Evolutionary conservation across 2,329 filamentous ascomycete species (phyloP).

Genomic region (Pseudogymnoascus sp.): DNA sequence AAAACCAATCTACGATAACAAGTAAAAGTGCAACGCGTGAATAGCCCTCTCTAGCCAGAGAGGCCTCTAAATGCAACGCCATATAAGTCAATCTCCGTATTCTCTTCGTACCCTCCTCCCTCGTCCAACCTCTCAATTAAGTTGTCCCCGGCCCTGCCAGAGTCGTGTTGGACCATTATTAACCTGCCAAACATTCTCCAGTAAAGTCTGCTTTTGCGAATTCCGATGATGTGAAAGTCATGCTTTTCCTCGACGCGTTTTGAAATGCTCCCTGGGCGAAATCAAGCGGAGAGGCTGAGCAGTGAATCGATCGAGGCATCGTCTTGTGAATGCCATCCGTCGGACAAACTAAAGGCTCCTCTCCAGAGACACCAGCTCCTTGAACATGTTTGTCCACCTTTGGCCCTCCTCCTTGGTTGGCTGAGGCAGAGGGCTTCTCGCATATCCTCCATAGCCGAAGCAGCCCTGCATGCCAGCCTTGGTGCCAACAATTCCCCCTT

Average conservation of each 20-base stretch:
- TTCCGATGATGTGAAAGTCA: not conserved
- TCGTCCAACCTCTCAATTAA: not conserved
- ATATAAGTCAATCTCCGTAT: not conserved
- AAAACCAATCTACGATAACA: constrained; percentile 2
- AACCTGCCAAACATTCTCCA: not conserved
- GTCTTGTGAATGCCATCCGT: not conserved
- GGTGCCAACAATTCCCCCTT: constrained; percentile 62
- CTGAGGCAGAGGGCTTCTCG: constrained; percentile 44
- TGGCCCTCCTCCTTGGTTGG: constrained; percentile 44
- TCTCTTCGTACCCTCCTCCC: not conserved
- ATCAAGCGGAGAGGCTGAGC: not conserved
- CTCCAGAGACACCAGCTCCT: constrained; percentile 47
- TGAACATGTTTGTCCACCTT: constrained; percentile 51
- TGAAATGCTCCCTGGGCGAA: not conserved
- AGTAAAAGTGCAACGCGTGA: not conserved
- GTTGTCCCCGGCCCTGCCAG: not conserved
- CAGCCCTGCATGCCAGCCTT: constrained; percentile 59
- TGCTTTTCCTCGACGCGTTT: not conserved
- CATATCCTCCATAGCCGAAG: constrained; percentile 56
- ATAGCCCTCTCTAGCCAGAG: not conserved
- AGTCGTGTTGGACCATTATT: not conserved
- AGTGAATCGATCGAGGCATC: not conserved
- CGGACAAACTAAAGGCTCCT: constrained; percentile 36
- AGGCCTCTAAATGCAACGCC: constrained; percentile 8
- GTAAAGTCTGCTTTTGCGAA: not conserved